phyloP scores from a whole-genome alignment of 129 eudicot species.

The Chrysanthemum makinoi region DNA sequence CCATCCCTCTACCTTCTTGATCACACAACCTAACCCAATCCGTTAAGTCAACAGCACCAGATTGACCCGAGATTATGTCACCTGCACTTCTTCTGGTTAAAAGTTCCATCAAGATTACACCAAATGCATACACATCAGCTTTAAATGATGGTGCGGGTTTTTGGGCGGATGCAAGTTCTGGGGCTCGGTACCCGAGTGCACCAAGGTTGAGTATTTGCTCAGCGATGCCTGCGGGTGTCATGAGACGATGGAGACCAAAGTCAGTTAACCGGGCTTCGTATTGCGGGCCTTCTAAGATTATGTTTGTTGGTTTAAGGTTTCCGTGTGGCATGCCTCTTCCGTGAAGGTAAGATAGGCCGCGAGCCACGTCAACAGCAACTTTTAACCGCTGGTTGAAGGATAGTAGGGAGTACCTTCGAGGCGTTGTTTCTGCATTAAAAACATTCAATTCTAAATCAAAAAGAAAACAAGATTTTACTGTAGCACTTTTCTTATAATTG shows the following conservation, averaged over 20 bases:
- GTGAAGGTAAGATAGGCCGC: conserved; percentile 74
- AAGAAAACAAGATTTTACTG: background rate
- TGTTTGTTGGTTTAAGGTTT: conserved; percentile 89
- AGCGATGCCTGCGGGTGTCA: conserved; percentile 87
- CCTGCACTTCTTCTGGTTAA: conserved; percentile 96
- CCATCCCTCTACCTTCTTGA: conserved; percentile 90
- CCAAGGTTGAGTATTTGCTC: conserved; percentile 95
- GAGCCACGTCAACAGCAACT: conserved; percentile 91
- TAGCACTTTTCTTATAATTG: background rate
- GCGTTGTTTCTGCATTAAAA: conserved; percentile 74
- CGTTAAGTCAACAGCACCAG: conserved; percentile 89
- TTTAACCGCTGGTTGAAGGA: conserved; percentile 79
- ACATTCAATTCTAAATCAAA: conserved; percentile 3
- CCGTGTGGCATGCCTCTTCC: conserved; percentile 86
- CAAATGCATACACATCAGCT: conserved; percentile 90
- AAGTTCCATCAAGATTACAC: conserved; percentile 94
- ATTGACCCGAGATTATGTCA: conserved; percentile 94
- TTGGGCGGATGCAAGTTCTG: conserved; percentile 72
- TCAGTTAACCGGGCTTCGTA: conserved; percentile 69
- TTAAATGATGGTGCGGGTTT: conserved; percentile 72
- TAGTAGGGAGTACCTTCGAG: conserved; percentile 76
- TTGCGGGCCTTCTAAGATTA: conserved; percentile 60
- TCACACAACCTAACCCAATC: conserved; percentile 96
- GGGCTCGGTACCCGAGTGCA: conserved; percentile 96
- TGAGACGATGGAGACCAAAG: conserved; percentile 86